Base-by-base conservation (phyloP, 257 asterid genomes). In the Nyctanthes arbortristis region DNA sequence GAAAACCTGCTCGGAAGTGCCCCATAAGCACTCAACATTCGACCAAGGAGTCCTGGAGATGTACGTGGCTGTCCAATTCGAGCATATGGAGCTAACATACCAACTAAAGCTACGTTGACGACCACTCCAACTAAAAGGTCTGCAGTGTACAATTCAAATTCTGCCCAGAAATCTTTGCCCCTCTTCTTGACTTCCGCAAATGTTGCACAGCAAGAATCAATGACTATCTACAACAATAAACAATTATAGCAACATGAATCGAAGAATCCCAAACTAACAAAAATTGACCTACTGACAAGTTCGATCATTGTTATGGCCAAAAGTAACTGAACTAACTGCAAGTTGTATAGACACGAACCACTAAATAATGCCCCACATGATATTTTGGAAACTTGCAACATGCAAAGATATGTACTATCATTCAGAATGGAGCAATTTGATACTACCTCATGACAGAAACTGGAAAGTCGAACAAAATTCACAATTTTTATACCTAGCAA, bases 151-250 rank as follows among this genome's bases (percentile, higher is more conserved):
- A 94, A 68, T 73, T 94, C 99, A 71, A 94, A 91, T 76, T 94
- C 99, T 11, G 96, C 90, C 97, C 99, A 94, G 77, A 94, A 94
- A 63, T 89, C 97, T 79, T 94, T 84, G 68, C 97, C 99, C 73
- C 99, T 86, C 82, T 88, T 88, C 71, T 94, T 78, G n/a, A 94
- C 95, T 86, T 94, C 97, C 55, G 97, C 97, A 76, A 94, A 87
- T 28, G 97, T 94, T 73, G 99, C 97, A 75, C 99, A 94, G 60
- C 96, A 86, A 25, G 97, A 89, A 84, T 91, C 99, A 56, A 91
- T 91, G 12, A 91, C 93, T 74, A 91, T 88, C 99, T 94, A 78
- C 80, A 80, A 29, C 69, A 39, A 14, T 27, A 52, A 66, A 68
- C 6, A 20, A 72, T 47, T 57, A 5, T 66, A 66, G 2, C 31